These are phyloP conservation scores for Chondrostereum purpureum DNA, from an alignment of 1,284 basidiomycete genomes.

Conservation along the genomic window DNA sequence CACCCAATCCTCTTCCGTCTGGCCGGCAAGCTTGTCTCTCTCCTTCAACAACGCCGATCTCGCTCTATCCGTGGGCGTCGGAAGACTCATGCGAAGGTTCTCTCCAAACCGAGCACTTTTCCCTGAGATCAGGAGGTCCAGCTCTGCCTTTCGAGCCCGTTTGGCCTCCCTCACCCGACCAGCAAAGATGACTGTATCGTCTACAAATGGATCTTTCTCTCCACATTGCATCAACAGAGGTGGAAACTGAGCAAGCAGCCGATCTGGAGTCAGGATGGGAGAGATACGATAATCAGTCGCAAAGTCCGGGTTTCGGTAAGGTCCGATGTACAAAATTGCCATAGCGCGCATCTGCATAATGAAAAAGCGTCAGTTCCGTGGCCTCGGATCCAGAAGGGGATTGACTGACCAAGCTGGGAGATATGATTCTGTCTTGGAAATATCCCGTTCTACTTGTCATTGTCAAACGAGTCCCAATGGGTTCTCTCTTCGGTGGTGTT, in stretches of 20 bases:
- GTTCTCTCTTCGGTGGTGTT: constrained; percentile 37
- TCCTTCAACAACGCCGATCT: constrained; percentile 43
- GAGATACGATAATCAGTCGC: constrained; percentile 93
- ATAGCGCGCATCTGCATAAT: constrained; percentile 86
- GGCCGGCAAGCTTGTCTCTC: constrained; percentile 50
- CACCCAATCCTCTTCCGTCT: constrained; percentile 92
- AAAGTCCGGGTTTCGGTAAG: constrained; percentile 88
- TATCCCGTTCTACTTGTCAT: constrained; percentile 96
- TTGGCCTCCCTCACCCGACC: constrained; percentile 92
- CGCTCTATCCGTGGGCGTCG: constrained; percentile 25
- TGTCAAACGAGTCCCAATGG: constrained; percentile 81
- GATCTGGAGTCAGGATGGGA: constrained; percentile 82
- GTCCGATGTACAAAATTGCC: constrained; percentile 96
- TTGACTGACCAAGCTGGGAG: constrained; percentile 79
- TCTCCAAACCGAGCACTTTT: constrained; percentile 55
- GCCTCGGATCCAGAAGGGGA: constrained; percentile 1
- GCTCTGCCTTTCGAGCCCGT: constrained; percentile 66
- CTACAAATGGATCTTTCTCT: constrained; percentile 95
- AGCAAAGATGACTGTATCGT: constrained; percentile 93
- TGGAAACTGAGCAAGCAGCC: constrained; percentile 87
- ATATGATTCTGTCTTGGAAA: constrained; percentile 88
- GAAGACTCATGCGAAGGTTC: constrained; percentile 39
- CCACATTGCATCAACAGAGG: constrained; percentile 89
- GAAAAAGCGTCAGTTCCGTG: constrained; percentile 3
- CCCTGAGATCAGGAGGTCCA: constrained; percentile 49